These are phyloP conservation scores for Umbellularia californica DNA, from an alignment of 164 flowering plant species.

Conservation along the genomic window DNA sequence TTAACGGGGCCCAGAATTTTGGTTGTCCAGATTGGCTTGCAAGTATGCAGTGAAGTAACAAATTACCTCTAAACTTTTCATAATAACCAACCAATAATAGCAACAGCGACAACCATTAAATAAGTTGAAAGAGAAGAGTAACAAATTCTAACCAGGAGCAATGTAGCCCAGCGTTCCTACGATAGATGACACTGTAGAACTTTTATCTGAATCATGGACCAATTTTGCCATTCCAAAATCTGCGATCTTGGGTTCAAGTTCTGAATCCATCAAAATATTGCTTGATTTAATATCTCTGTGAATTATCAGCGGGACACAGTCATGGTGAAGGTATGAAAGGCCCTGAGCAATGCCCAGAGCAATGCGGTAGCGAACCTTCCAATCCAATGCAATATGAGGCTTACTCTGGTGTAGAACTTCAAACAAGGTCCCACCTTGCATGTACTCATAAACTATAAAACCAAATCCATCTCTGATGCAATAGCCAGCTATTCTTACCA, in stretches of 20 bases:
- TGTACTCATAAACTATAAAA: no score
- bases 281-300: slow-evolving; percentile 22
- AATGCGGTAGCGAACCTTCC: slow-evolving; percentile 22
- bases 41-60: no score
- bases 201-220: slow-evolving; percentile 14
- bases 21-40: background rate
- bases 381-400: slow-evolving; percentile 16
- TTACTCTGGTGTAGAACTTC: slow-evolving; percentile 12
- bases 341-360: slow-evolving; percentile 35
- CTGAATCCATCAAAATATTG: slow-evolving; percentile 11
- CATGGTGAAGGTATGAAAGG: slow-evolving; percentile 38
- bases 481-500: no score
- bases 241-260: slow-evolving; percentile 32
- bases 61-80: background rate
- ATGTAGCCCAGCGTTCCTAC: slow-evolving; percentile 30
- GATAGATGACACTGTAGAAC: slow-evolving; percentile 24
- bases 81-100: no score
- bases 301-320: slow-evolving; percentile 27
- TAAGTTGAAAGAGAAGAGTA: background rate
- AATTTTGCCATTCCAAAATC: slow-evolving; percentile 33
- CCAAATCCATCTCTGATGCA: background rate
- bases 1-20: background rate
- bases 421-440: no score
- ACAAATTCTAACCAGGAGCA: slow-evolving; percentile 13
- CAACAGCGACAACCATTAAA: background rate